Conservation (phyloP, 805 yeast species). For the Schwanniomyces yamadae region DNA sequence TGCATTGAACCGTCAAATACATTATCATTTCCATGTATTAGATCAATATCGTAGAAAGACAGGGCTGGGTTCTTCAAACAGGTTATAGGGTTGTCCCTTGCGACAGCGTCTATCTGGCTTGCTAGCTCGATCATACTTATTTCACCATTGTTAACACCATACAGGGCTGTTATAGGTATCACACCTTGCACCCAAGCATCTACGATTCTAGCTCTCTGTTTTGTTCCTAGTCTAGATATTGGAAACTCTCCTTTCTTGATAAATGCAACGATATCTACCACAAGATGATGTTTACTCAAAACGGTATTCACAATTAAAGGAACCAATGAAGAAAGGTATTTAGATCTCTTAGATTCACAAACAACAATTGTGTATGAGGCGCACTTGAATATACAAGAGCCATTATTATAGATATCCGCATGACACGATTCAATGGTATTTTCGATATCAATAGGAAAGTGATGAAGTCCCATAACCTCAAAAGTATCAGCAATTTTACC, state of each 20-base stretch:
- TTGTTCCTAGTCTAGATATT: constrained; percentile 67
- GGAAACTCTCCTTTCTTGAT: constrained; percentile 64
- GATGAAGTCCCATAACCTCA: constrained; percentile 88
- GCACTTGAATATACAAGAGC: constrained; percentile 72
- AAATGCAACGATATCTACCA: constrained; percentile 82
- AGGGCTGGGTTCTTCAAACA: constrained; percentile 44
- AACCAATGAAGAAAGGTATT: constrained; percentile 67
- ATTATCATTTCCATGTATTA: constrained; percentile 20
- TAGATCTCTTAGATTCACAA: constrained; percentile 56
- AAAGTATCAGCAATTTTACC: constrained; percentile 86
- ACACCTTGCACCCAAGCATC: constrained; percentile 51
- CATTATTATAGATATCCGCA: constrained; percentile 56
- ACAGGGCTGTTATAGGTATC: constrained; percentile 40
- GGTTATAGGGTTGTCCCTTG: constrained; percentile 38
- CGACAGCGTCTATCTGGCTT: constrained; percentile 50
- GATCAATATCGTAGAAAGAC: constrained; percentile 35
- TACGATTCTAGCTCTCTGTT: constrained; percentile 72
- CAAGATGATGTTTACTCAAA: constrained; percentile 75
- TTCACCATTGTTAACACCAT: constrained; percentile 67
- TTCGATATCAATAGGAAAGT: constrained; percentile 84
- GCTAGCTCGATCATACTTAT: constrained; percentile 56
- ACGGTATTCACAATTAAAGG: constrained; percentile 81
- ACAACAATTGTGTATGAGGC: constrained; percentile 77
- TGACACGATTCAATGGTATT: constrained; percentile 46
- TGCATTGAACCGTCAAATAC: constrained; percentile 32